Conservation (phyloP, 305 asterid genomes). For the Fraxinus velutina region DNA sequence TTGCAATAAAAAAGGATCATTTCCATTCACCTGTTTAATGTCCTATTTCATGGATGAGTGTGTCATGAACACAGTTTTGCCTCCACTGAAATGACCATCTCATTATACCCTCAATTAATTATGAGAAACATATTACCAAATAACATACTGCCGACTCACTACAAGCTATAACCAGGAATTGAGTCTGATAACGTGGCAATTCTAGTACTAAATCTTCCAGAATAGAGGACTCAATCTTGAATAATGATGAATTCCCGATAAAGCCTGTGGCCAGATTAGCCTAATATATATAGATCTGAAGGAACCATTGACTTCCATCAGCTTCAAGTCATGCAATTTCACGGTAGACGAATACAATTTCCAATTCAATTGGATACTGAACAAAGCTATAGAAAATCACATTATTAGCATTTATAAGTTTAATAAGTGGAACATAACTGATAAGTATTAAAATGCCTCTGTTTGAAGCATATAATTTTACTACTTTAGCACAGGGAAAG, state of each 20-base stretch:
- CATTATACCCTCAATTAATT: neutral
- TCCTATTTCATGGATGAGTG: slow-evolving; percentile 1
- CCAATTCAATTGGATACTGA: neutral
- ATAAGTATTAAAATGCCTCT: neutral
- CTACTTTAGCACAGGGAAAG: slow-evolving; percentile 2
- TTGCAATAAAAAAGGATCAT: neutral
- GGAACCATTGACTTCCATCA: neutral
- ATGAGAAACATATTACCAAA: slow-evolving; percentile 12
- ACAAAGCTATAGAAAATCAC: slow-evolving; percentile 6
- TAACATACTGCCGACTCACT: neutral
- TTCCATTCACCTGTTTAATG: slow-evolving; percentile 4
- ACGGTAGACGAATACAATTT: slow-evolving; percentile 6
- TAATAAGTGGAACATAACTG: neutral
- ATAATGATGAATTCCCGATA: neutral
- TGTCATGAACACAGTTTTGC: neutral
- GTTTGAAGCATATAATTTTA: neutral
- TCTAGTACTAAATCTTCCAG: neutral
- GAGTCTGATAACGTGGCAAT: neutral
- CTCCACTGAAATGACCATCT: neutral
- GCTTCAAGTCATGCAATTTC: slow-evolving; percentile 12
- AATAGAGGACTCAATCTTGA: neutral
- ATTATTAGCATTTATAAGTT: neutral
- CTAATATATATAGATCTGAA: slow-evolving; percentile 9
- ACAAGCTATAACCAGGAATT: slow-evolving; percentile 5
- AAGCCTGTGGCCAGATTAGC: neutral